Percentiles rank a stretch among this genome's conserved stretches.
Conservation (phyloP, 139 green algal genomes). For the Chlorella sp. region DNA sequence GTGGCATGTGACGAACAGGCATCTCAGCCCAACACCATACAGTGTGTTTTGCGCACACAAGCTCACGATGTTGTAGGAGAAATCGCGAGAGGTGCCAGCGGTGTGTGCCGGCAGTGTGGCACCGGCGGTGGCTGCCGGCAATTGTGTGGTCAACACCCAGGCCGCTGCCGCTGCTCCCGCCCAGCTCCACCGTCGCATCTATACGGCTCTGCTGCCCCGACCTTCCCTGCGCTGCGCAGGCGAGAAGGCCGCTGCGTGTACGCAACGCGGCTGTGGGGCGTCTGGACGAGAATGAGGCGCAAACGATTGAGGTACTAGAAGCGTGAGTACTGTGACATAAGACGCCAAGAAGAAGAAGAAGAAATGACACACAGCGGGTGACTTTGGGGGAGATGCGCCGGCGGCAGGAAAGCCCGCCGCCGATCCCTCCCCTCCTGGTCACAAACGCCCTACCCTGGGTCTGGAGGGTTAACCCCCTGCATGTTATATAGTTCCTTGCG, state of each 20-base stretch:
- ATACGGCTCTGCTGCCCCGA: not conserved
- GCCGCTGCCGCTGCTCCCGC: not conserved
- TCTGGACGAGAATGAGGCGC: not conserved
- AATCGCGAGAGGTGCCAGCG: not conserved
- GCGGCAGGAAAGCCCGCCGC: no score
- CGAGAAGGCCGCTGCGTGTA: not conserved
- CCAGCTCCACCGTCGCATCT: not conserved
- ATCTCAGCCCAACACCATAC: no score
- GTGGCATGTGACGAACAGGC: not conserved
- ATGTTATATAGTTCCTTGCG: no score
- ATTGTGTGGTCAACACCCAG: not conserved
- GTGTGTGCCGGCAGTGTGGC: not conserved
- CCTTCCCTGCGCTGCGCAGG: not conserved
- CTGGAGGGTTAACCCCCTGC: no score
- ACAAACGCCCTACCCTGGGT: no score
- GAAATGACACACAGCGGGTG: no score
- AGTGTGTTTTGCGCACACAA: not conserved
- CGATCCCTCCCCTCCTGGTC: no score
- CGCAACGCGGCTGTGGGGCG: not conserved
- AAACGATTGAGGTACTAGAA: not conserved
- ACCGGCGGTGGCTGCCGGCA: no score
- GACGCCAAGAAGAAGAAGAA: no score
- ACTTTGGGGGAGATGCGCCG: no score
- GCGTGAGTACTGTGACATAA: no score
- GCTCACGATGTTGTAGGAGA: not conserved